Conservation (phyloP, 139 green algal species). For the Ulvella scutata region DNA sequence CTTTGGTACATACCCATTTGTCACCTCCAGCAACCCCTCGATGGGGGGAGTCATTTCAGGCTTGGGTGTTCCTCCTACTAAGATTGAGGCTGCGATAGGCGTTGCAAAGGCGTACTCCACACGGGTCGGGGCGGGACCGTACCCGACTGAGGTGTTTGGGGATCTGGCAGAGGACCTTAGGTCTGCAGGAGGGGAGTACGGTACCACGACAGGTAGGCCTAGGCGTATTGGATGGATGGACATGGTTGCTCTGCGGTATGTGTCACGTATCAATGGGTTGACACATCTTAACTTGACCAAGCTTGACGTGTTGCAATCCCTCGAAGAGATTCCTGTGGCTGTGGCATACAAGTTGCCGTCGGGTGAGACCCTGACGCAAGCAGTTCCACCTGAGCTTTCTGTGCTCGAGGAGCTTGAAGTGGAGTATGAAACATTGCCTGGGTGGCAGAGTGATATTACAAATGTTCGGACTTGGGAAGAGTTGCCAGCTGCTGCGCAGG, state of each 20-base stretch:
- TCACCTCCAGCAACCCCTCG: conserved; percentile 93
- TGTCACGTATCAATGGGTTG: conserved; percentile 82
- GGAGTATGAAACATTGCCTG: conserved; percentile 85
- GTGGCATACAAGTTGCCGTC: conserved; percentile 18
- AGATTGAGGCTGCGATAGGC: conserved; percentile 76
- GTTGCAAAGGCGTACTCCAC: conserved; percentile 99
- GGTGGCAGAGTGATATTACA: conserved; percentile 81
- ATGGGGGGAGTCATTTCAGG: conserved; percentile 87
- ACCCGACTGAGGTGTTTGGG: conserved; percentile 91
- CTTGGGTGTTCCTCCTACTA: conserved; percentile 80
- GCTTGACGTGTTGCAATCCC: conserved; percentile 81
- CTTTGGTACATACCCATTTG: conserved; percentile 99
- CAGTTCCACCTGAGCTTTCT: conserved; percentile 54
- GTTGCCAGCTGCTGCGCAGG: conserved; percentile 57
- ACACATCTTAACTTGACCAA: conserved; percentile 98
- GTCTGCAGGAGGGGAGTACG: conserved; percentile 77
- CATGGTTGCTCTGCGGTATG: conserved; percentile 83
- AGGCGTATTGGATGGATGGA: conserved; percentile 95
- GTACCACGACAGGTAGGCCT: conserved; percentile 92
- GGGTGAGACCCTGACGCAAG: conserved; percentile 10
- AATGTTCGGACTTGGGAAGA: conserved; percentile 59
- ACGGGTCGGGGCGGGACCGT: conserved; percentile 86
- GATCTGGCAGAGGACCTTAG: conserved; percentile 73
- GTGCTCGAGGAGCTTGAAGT: conserved; percentile 56
- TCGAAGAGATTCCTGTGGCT: conserved; percentile 78